Percentiles rank a stretch among this genome's conserved stretches.
Conservation (phyloP, 495 filamentous ascomycete genomes). For the Polyplosphaeria fusca region DNA sequence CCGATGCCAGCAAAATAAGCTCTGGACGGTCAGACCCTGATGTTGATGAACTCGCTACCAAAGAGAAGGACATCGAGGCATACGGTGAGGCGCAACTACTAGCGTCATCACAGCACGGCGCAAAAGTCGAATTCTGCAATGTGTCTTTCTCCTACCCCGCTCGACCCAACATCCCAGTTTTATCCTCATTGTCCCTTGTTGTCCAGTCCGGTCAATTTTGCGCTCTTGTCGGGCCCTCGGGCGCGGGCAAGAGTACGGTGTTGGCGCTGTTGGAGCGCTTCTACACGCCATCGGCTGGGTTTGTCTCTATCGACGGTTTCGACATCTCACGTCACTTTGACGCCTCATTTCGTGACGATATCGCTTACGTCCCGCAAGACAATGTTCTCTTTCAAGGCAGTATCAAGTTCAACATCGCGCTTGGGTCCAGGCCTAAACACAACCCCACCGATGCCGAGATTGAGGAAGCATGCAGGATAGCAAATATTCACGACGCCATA, state of each 20-base stretch:
- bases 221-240: constrained; percentile 58
- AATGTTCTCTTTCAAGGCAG: constrained; percentile 26
- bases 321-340: constrained; percentile 1
- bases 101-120: not conserved
- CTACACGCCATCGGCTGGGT: constrained; percentile 41
- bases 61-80: constrained; percentile 65
- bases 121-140: constrained; percentile 49
- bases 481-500: constrained; percentile 27
- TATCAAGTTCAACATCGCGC: constrained; percentile 24
- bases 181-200: constrained; percentile 44
- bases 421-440: constrained; percentile 40
- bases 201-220: constrained; percentile 50
- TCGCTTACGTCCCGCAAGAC: constrained; percentile 30
- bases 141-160: constrained; percentile 58
- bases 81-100: constrained; percentile 54
- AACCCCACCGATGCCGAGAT: constrained; percentile 22
- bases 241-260: constrained; percentile 56
- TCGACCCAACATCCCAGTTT: constrained; percentile 43
- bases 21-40: constrained; percentile 50
- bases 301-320: constrained; percentile 20
- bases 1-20: constrained; percentile 10
- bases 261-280: constrained; percentile 50
- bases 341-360: constrained; percentile 37
- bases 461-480: constrained; percentile 31
- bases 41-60: constrained; percentile 70